Evolutionary conservation across 2,329 filamentous ascomycete genomes (phyloP).

Genomic region (Trichoderma sp.): DNA sequence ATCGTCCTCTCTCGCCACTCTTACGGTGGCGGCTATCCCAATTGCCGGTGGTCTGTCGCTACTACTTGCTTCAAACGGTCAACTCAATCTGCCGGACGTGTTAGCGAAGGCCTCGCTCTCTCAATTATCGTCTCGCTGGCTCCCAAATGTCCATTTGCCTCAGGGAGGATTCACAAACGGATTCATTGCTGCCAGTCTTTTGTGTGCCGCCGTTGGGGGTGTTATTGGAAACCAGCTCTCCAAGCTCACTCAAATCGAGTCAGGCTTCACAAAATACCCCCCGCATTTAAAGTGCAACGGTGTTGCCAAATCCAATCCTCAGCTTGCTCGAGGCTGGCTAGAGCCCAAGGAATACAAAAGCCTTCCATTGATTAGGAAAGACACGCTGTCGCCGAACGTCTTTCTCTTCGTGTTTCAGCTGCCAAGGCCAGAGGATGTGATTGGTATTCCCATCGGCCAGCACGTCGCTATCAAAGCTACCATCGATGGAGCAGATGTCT

Average conservation of each 20-base stretch:
- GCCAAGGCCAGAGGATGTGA: conserved; percentile 41
- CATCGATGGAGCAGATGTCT: conserved; percentile 44
- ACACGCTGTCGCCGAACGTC: conserved; percentile 40
- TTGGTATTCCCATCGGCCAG: conserved; percentile 56
- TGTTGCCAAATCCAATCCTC: background rate
- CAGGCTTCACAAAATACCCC: conserved; percentile 2
- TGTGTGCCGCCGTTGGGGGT: background rate
- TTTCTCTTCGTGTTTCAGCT: conserved; percentile 48
- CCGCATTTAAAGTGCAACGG: background rate
- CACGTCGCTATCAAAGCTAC: conserved; percentile 52
- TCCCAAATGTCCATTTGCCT: background rate
- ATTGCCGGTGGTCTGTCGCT: background rate
- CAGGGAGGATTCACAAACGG: background rate
- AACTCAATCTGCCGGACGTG: background rate
- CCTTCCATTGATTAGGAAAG: conserved; percentile 43
- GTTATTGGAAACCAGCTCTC: background rate
- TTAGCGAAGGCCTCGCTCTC: background rate
- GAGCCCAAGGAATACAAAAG: conserved; percentile 20
- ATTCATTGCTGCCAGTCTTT: background rate
- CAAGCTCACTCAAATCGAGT: background rate
- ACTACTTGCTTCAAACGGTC: background rate
- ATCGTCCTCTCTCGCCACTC: background rate
- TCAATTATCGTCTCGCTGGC: background rate
- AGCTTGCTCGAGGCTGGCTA: background rate
- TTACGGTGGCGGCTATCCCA: background rate